These are phyloP conservation scores for Leccinum broughii DNA, from an alignment of 768 basidiomycete genomes.

Conservation along the genomic window DNA sequence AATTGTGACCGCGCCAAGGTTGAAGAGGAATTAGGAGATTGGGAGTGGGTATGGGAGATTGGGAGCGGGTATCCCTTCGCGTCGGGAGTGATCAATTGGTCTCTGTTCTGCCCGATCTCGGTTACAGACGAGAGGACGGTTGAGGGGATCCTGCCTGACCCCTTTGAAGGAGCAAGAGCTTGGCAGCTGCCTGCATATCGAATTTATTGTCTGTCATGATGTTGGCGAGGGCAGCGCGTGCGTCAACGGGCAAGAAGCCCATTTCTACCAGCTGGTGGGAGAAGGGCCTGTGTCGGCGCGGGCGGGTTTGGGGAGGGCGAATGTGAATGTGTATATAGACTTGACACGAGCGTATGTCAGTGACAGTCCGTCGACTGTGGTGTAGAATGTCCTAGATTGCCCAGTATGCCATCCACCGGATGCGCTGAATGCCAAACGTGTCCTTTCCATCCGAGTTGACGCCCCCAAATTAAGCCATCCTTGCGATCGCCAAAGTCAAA, in stretches of 20 bases:
- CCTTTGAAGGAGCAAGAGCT: conserved; percentile 50
- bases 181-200: conserved; percentile 79
- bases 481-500: conserved; percentile 68
- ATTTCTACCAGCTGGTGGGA: conserved; percentile 94
- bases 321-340: conserved; percentile 9
- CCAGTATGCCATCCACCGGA: conserved; percentile 56
- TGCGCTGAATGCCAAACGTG: conserved; percentile 6
- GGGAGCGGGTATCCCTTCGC: background rate
- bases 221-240: conserved; percentile 69
- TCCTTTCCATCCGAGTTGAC: conserved; percentile 36
- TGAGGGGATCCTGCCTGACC: conserved; percentile 16
- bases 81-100: conserved; percentile 7
- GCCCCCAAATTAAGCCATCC: conserved; percentile 33
- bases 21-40: background rate
- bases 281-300: background rate
- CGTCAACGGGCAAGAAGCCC: conserved; percentile 83
- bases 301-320: conserved; percentile 14
- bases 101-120: background rate
- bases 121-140: conserved; percentile 1
- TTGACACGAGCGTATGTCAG: background rate
- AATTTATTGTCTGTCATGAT: conserved; percentile 55
- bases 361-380: background rate
- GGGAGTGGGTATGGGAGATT: background rate
- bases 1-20: conserved; percentile 12
- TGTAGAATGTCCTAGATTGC: conserved; percentile 29